phyloP scores from a whole-genome alignment of 768 basidiomycete genomes.

The Macrolepiota fuliginosa region DNA sequence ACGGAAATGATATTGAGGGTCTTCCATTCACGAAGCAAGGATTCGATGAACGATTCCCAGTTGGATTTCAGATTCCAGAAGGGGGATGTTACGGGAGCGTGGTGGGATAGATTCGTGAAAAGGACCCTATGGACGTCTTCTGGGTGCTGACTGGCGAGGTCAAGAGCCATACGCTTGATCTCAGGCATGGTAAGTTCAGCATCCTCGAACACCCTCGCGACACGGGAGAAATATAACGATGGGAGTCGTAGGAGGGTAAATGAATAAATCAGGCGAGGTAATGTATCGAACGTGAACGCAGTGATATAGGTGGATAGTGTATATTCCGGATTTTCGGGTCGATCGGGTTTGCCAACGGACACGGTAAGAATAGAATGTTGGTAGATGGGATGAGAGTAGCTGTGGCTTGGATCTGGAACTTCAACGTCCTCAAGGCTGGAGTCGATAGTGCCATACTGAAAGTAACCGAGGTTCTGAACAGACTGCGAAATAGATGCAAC shows the following conservation, averaged over 20 bases:
- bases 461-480: not conserved
- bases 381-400: not conserved
- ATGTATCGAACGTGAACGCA: conserved; percentile 25
- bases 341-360: conserved; percentile 1
- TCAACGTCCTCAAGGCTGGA: conserved; percentile 6
- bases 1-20: conserved; percentile 33
- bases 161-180: conserved; percentile 37
- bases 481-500: conserved; percentile 3
- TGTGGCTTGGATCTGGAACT: not conserved
- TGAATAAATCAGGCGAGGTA: conserved; percentile 31
- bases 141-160: conserved; percentile 12
- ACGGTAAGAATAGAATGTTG: conserved; percentile 1
- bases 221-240: conserved; percentile 63
- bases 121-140: conserved; percentile 9
- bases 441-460: not conserved
- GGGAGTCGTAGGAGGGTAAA: conserved; percentile 54
- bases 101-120: not conserved
- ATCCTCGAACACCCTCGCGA: conserved; percentile 61
- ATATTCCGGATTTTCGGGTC: not conserved
- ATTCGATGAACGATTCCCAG: conserved; percentile 30
- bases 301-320: conserved; percentile 6
- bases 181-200: conserved; percentile 60
- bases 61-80: conserved; percentile 22
- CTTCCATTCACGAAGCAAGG: conserved; percentile 32
- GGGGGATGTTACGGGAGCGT: conserved; percentile 10